Evolutionary conservation across 2,329 filamentous ascomycete genomes (phyloP).

Genomic region (Aureobasidium sp.): DNA sequence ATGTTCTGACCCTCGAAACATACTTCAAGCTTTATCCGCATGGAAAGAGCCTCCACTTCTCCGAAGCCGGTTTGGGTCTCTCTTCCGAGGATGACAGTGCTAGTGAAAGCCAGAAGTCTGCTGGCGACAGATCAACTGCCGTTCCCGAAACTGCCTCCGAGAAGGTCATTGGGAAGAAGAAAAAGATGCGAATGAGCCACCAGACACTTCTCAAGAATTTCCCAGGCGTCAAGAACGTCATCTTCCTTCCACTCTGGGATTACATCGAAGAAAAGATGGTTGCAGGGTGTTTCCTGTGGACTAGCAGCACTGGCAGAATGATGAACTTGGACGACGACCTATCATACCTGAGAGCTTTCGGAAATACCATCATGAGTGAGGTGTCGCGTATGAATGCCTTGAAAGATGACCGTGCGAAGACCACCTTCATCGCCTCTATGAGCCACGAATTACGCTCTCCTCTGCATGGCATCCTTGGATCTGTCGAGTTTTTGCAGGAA

Average conservation of each 20-base stretch:
- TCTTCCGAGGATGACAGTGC: conserved; percentile 31
- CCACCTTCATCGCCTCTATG: conserved; percentile 56
- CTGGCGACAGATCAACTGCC: conserved; percentile 6
- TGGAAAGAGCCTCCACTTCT: conserved; percentile 33
- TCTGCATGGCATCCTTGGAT: conserved; percentile 51
- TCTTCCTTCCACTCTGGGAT: conserved; percentile 60
- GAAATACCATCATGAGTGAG: conserved; percentile 44
- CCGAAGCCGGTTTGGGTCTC: conserved; percentile 26
- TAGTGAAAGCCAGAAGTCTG: conserved; percentile 14
- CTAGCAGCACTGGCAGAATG: conserved; percentile 42
- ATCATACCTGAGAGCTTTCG: conserved; percentile 41
- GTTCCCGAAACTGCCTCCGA: conserved; percentile 20
- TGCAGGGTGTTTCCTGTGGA: conserved; percentile 40
- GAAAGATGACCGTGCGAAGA: conserved; percentile 51
- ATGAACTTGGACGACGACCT: conserved; percentile 40
- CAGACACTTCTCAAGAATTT: conserved; percentile 43
- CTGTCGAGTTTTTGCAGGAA: conserved; percentile 47
- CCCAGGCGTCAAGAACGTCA: conserved; percentile 35
- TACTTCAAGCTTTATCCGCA: conserved; percentile 32
- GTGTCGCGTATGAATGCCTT: conserved; percentile 41
- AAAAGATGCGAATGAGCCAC: conserved; percentile 37
- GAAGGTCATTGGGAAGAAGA: conserved; percentile 26
- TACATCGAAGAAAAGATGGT: conserved; percentile 44
- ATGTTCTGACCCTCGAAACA: conserved; percentile 29
- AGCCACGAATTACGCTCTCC: conserved; percentile 56